Base-by-base conservation (phyloP, 106 monocot genomes). In the Dioscorea alata region DNA sequence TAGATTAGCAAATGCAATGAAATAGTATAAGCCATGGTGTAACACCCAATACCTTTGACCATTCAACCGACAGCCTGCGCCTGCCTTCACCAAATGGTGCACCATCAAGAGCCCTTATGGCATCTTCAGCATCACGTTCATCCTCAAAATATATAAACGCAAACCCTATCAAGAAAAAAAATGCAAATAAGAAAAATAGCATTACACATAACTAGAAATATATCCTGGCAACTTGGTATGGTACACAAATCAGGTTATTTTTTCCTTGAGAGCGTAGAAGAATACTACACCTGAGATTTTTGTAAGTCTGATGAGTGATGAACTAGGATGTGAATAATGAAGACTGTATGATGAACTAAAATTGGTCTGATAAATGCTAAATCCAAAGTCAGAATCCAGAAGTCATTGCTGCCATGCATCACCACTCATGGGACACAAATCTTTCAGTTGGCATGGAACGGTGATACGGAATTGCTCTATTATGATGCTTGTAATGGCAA, bases 101-200 rank as follows among this genome's bases (percentile, higher is more conserved):
- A 57, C 79, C 68, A 67, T 91, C 84, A 57, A 91, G 84, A 23
- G 68, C 61, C 19, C 76, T 69, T 1, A 91, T 91, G 14, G 90
- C 90, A 77, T 86, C 86, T 20, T 86, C 83, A 23, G 90, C 90
- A 91, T 91, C 90, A 82, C 79, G 84, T 48, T 91, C 90, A 72
- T 86, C 86, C 12, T 87, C 86, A 69, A 85, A 89, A 67, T 97
- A 97, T 17, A 97, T 74, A 78, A 97, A 97, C 28, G 97, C 97
- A 87, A 81, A 97, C 2, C 97, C 97, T 97, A 58, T 23, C 68
- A 69, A 12, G 68, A 12, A 18, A 28, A 6, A 70, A 56, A 54
- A 14, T 8, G 15, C 15, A 19, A 54, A 19, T 16, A 54, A 54
- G 54, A 54, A 4, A 54, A 16, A 54, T 42, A 42, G 42, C 42